Conservation (phyloP, 345 rosid species). For the Hypericum androsaemum region DNA sequence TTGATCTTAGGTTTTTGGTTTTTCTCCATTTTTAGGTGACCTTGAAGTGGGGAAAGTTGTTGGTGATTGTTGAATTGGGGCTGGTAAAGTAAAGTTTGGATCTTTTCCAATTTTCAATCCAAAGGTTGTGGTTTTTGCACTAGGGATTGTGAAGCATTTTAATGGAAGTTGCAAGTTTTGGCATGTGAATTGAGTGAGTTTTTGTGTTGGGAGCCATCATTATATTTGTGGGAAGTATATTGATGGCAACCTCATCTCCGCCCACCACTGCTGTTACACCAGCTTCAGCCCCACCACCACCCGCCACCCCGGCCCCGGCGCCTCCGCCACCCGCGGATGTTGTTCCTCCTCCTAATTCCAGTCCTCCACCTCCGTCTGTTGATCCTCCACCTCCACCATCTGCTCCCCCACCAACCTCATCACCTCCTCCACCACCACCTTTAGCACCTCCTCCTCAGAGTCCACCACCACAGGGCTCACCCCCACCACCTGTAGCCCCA, state of each 20-base stretch:
- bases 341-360: too few species aligned
- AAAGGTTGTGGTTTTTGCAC: constrained; percentile 4
- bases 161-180: constrained; percentile 6
- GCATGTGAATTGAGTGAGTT: constrained; percentile 11
- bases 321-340: constrained; percentile 16
- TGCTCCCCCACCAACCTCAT: too few species aligned
- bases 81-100: constrained; percentile 28
- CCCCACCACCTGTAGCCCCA: constrained; percentile 15
- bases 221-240: constrained; percentile 8
- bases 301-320: constrained; percentile 19
- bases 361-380: background rate
- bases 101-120: constrained; percentile 12
- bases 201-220: background rate
- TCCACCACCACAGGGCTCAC: constrained; percentile 1
- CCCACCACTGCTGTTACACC: constrained; percentile 47
- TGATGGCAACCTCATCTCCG: constrained; percentile 57
- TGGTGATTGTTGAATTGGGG: constrained; percentile 23
- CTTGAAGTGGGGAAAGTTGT: constrained; percentile 6
- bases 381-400: background rate
- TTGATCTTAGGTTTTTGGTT: constrained; percentile 16
- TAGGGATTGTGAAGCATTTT: background rate
- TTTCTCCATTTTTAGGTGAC: too few species aligned
- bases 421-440: too few species aligned
- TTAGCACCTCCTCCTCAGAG: constrained; percentile 19
- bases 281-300: constrained; percentile 15